Base-by-base conservation (phyloP, 2,329 filamentous ascomycete genomes). In the Sclerotinia glacialis region DNA sequence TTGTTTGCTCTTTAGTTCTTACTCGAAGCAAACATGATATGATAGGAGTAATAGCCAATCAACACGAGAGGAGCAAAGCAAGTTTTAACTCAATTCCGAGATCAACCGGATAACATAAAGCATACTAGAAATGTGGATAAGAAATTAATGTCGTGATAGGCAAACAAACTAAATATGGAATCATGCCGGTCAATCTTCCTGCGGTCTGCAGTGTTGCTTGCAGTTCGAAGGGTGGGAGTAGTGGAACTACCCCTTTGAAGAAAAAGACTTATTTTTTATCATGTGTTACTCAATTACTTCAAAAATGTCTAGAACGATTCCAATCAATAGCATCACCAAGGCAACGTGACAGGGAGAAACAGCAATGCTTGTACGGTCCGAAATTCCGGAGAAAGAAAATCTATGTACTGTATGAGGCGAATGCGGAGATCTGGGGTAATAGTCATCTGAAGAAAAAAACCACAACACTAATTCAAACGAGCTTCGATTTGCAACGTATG, bases 161-260 rank as follows among this genome's bases (percentile, higher is more conserved):
- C 46, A 61, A 50, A 61, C n/a, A 40, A 47, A 37, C 46, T 37
- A 61, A 49, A n/a, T 37, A 61, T 61, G 58, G 58, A 61, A 61
- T 14, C 44, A 61, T 61, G 44, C 58, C 44, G 58, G 46, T 61
- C 44, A 37, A 61, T 61, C 46, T 37, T 60, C 16, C 42, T 60
- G 58, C 42, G 18, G 16, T 14, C 23, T 46, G 56, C 26, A 46
- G 21, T 34, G 56, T 40, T 31, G 11, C 42, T 44, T 37, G 44
- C 28, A 49, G 16, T 49, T 49, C 21, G 8, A 47, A 60, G 21
- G 21, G 18, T 46, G 23, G 16, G 5, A 37, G 23, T 21, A 37
- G 44, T 40, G 28, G 26, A 34, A 23, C 56, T 60, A 60, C 16
- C n/a, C 56, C 14, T 2, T 46, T 23, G 28, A 46, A n/a, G 40